Conservation (phyloP, 2,329 filamentous ascomycete genomes). For the Talaromyces sp. region DNA sequence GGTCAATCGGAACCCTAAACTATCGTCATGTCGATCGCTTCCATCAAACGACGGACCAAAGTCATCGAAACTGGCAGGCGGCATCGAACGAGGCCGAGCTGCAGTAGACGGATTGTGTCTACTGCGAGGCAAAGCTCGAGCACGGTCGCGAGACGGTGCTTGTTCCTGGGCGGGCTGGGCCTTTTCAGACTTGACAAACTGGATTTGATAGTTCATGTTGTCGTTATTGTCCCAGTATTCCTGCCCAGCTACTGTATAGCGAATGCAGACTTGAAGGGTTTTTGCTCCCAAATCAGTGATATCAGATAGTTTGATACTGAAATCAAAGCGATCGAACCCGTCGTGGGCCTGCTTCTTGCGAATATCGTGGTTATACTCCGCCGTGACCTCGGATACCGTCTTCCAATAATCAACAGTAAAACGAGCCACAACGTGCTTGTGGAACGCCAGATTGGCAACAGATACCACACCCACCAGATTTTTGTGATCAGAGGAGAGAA, state of each 20-base stretch:
- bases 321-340: constrained; percentile 84
- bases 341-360: constrained; percentile 61
- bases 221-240: constrained; percentile 97
- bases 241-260: constrained; percentile 76
- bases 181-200: constrained; percentile 78
- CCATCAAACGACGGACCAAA: constrained; percentile 63
- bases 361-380: constrained; percentile 81
- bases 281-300: constrained; percentile 87
- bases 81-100: constrained; percentile 49
- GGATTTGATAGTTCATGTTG: constrained; percentile 83
- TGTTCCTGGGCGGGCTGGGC: constrained; percentile 45
- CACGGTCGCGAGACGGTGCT: constrained; percentile 50
- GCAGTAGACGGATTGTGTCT: constrained; percentile 54
- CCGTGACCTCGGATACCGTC: constrained; percentile 88
- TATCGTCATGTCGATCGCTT: constrained; percentile 60
- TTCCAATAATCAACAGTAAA: constrained; percentile 99
- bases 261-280: constrained; percentile 86
- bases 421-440: constrained; percentile 83
- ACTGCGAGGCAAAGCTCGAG: constrained; percentile 63
- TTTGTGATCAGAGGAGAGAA: constrained; percentile 83
- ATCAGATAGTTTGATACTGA: constrained; percentile 89
- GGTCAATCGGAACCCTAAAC: constrained; percentile 68
- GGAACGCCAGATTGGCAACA: constrained; percentile 84
- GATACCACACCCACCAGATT: constrained; percentile 77
- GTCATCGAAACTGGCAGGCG: constrained; percentile 60